These are phyloP conservation scores for Fulvia fulva DNA, from an alignment of 2,329 filamentous ascomycete genomes.

Conservation along the genomic window DNA sequence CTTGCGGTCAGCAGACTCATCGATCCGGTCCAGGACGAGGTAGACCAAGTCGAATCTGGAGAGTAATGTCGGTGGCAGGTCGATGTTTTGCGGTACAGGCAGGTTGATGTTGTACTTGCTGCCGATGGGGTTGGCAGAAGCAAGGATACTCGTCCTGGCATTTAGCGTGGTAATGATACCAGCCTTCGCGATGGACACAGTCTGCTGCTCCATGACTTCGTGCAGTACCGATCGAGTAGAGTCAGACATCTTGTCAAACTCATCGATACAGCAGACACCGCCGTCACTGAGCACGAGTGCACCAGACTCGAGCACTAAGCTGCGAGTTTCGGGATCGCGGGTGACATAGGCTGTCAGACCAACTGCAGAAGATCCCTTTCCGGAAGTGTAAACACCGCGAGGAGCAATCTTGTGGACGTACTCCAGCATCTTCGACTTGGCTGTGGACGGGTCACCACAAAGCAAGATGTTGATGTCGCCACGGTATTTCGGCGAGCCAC, in stretches of 20 bases:
- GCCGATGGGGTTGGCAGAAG: slow-evolving; percentile 95
- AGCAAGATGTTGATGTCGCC: slow-evolving; percentile 97
- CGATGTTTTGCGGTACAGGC: slow-evolving; percentile 95
- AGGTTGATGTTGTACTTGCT: slow-evolving; percentile 96
- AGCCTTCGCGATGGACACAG: slow-evolving; percentile 72
- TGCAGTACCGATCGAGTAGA: slow-evolving; percentile 69
- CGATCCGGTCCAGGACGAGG: slow-evolving; percentile 87
- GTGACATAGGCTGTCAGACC: slow-evolving; percentile 76
- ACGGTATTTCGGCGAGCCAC: slow-evolving; percentile 89
- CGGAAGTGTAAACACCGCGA: slow-evolving; percentile 73
- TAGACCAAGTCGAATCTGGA: slow-evolving; percentile 97
- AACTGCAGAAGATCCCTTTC: slow-evolving; percentile 71
- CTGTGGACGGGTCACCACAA: slow-evolving; percentile 93
- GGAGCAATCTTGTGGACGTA: slow-evolving; percentile 98
- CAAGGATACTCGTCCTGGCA: slow-evolving; percentile 89
- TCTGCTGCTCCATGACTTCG: slow-evolving; percentile 80
- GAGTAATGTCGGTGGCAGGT: slow-evolving; percentile 88
- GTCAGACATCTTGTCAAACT: slow-evolving; percentile 78
- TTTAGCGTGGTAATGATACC: slow-evolving; percentile 86
- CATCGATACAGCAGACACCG: slow-evolving; percentile 73
- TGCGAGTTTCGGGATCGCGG: slow-evolving; percentile 67
- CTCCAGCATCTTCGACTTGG: slow-evolving; percentile 89
- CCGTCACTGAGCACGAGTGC: slow-evolving; percentile 70
- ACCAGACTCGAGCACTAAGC: slow-evolving; percentile 70
- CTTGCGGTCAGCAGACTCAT: slow-evolving; percentile 83